A percentile compares a stretch with the other conserved stretches of the same genome.
Evolutionary conservation across 2,329 filamentous ascomycete genomes (phyloP).

Genomic region (Aspergillus quadricinctus): DNA sequence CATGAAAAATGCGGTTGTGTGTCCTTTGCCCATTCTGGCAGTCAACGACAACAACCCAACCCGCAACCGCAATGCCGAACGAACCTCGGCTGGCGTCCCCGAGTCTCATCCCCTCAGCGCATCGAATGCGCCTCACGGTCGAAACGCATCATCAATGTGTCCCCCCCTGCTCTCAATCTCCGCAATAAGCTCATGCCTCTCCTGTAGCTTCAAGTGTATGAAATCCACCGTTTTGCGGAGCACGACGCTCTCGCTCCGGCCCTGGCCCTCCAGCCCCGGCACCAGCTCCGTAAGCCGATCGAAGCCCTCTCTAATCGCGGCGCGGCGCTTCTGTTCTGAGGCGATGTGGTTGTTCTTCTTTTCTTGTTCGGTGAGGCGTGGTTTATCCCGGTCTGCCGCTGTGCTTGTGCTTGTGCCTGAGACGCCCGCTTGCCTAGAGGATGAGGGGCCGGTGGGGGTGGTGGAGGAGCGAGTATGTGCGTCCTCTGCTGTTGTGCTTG

Average conservation of each 20-base stretch:
- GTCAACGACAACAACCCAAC: background rate
- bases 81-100: background rate
- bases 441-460: constrained; percentile 27
- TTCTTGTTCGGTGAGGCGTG: constrained; percentile 63
- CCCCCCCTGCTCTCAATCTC: constrained; percentile 58
- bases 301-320: constrained; percentile 77
- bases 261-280: constrained; percentile 76
- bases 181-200: constrained; percentile 55
- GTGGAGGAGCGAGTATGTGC: constrained; percentile 31
- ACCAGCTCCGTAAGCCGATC: constrained; percentile 76
- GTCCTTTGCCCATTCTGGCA: background rate
- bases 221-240: constrained; percentile 66
- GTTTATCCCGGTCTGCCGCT: constrained; percentile 45
- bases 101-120: background rate
- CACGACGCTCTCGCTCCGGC: constrained; percentile 80
- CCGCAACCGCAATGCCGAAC: background rate
- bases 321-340: constrained; percentile 61
- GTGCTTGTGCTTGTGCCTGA: constrained; percentile 6
- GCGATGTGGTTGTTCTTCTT: constrained; percentile 72
- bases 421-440: constrained; percentile 21
- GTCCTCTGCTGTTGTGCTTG: constrained; percentile 25
- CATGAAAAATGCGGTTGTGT: background rate
- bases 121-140: constrained; percentile 18
- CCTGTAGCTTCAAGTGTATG: constrained; percentile 57
- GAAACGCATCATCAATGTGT: constrained; percentile 44